Base-by-base conservation (phyloP, 2,329 filamentous ascomycete genomes). In the Sporothrix luriei region DNA sequence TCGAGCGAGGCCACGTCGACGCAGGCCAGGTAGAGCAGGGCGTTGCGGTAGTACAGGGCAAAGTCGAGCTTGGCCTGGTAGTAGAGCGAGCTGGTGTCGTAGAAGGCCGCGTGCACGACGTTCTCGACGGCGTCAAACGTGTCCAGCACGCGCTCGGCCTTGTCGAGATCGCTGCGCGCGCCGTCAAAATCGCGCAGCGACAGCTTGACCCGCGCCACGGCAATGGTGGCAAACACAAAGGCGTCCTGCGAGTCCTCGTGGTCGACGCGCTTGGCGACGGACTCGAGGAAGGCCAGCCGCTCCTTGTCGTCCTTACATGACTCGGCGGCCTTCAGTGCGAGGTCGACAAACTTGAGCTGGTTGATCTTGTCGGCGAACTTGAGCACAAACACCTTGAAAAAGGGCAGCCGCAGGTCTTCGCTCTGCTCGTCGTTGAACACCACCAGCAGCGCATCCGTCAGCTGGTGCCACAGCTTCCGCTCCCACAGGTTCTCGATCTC, bases 341-440 rank as follows among this genome's bases (percentile, higher is more conserved):
- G 84, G 74, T 92, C 90, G 74, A 99, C 95, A 75, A 98, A 90
- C 86, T 97, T 97, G 73, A 99, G 85, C 84, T 98, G 94, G 83
- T 98, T 99, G 85, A 99, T 97, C 86, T 96, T 97, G 79, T 97
- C 94, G 74, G 94, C 93, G 78, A 99, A 99, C 80, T 91, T 95
- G 79, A 94, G 88, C 80, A 99, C 91, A 84, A 99, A 99, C 76
- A 89, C 89, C 82, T 95, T 93, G 85, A 95, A 99, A 80, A 99
- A 91, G 71, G 89, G 84, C 82, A 99, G 87, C 77, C 94, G 90
- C 82, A 97, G 93, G 70, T 88, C 85, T 69, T 89, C 90, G 81
- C 94, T 98, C 78, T 90, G 88, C 57, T 91, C 86, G 75, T 92
- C 83, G 77, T 90, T 89, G 84, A 97, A 99, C 86, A 94, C 97